Evolutionary conservation across 208 protist species (phyloP), one percentile per base, ranked within the genome.

Genomic region (Leishmania tropica): DNA sequence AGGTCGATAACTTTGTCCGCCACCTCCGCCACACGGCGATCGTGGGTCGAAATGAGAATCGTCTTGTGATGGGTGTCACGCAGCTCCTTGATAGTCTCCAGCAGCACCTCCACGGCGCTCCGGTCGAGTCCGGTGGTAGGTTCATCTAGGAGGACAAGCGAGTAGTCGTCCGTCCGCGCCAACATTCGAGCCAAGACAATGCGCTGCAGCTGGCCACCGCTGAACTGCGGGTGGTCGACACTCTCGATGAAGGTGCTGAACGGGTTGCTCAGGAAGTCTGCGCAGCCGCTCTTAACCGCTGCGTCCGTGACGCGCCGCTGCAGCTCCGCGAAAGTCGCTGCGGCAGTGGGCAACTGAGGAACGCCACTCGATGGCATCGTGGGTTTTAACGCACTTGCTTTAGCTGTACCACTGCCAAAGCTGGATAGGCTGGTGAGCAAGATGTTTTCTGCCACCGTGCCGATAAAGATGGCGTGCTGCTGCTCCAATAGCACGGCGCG

Each of bases 131-230:
- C 92, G 3, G 92, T 95, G 19, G 93, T 97, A 21, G 93, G 92
- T 77, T 95, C 93, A 76, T 97, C 93, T 15, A 95, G 78, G 31
- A 97, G 89, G 8, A 95, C 83, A 19, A 97, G 83, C 51, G 88
- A 86, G 75, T 90, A 93, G 21, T 79, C 73, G 40, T 81, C 84
- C 48, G 78, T 78, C 45, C 77, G 71, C 19, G 84, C 90, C 84
- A 95, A 95, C 5, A 95, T 75, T 17, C 93, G 89, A 1, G 93
- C 90, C 47, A 97, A 82, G n/a, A 89, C 93, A 54, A 95, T 92
- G 54, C 92, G 90, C 75, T 97, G 93, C 60, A 95, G 90, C 78
- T 97, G 93, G 17, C 93, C 93, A 13, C 93, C 93, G 78, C 92
- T 97, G 71, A 95, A 95, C 62, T 86, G 90, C 37, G 93, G 88